Conservation (phyloP, 2,329 filamentous ascomycete genomes). For the Arthrobotrys pseudoclavata region DNA sequence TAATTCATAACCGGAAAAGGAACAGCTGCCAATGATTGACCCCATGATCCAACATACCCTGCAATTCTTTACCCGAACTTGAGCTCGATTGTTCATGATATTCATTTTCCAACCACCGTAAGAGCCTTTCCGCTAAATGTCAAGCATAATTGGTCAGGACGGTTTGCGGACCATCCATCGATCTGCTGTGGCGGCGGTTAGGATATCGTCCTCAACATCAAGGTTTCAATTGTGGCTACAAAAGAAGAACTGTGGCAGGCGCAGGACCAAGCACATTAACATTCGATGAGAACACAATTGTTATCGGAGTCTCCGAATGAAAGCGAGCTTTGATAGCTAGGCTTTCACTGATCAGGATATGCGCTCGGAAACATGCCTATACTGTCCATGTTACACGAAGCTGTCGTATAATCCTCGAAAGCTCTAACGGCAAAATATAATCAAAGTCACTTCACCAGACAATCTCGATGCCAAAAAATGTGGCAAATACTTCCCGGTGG, state of each 20-base stretch:
- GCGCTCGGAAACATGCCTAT: neutral
- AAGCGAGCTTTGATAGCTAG: neutral
- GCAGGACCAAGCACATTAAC: neutral
- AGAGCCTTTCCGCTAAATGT: neutral
- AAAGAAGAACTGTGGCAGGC: neutral
- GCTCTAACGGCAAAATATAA: neutral
- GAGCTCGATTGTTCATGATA: neutral
- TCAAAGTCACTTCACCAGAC: neutral
- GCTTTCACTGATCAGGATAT: neutral
- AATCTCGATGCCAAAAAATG: neutral
- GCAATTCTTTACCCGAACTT: too few relatives aligned
- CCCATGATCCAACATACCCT: conserved; percentile 9
- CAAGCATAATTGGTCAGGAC: neutral
- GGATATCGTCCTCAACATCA: too few relatives aligned
- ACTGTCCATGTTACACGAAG: neutral
- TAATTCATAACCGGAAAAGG: conserved; percentile 4
- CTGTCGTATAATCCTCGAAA: neutral
- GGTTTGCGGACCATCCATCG: conserved; percentile 1
- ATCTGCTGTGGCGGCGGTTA: neutral
- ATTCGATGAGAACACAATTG: neutral
- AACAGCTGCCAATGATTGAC: conserved; percentile 15
- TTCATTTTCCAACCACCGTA: neutral
- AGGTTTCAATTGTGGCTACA: neutral
- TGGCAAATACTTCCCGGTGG: neutral
- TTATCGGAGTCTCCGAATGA: neutral